Percentiles rank a stretch among this genome's conserved stretches.
phyloP scores from a whole-genome alignment of 371 early-diverging fungal genomes.

The Mortierella sp. region DNA sequence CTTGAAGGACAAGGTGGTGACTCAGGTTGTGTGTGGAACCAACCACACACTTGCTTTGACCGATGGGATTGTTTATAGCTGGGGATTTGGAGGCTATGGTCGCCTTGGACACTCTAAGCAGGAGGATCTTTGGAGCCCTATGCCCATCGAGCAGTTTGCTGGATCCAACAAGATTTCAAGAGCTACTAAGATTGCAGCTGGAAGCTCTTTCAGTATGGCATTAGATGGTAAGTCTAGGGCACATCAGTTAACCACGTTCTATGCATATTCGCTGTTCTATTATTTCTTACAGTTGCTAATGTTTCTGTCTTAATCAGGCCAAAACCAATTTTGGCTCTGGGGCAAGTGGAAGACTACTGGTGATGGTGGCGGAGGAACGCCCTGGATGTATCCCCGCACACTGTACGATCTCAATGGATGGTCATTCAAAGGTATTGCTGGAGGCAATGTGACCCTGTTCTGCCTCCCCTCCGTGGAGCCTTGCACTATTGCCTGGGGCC shows the following conservation, averaged over 20 bases:
- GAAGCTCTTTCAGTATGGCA: slow-evolving; percentile 62
- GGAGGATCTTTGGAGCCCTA: slow-evolving; percentile 58
- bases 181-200: slow-evolving; percentile 58
- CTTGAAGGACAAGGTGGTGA: slow-evolving; percentile 49
- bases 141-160: slow-evolving; percentile 56
- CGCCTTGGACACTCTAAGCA: slow-evolving; percentile 65
- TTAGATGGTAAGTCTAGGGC: slow-evolving; percentile 47
- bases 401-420: slow-evolving; percentile 62
- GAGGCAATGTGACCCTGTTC: slow-evolving; percentile 59
- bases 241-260: neutral
- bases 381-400: slow-evolving; percentile 63
- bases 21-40: slow-evolving; percentile 62
- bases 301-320: slow-evolving; percentile 22
- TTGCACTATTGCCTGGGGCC: slow-evolving; percentile 62
- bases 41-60: slow-evolving; percentile 68
- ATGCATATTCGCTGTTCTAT: neutral
- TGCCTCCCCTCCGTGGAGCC: slow-evolving; percentile 47
- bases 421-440: slow-evolving; percentile 55
- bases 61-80: slow-evolving; percentile 62
- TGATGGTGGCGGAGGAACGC: slow-evolving; percentile 62
- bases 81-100: slow-evolving; percentile 72
- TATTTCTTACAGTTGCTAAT: neutral
- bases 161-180: slow-evolving; percentile 48
- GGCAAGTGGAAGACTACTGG: slow-evolving; percentile 67
- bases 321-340: slow-evolving; percentile 59